These are phyloP conservation scores for Theobroma grandiflorum DNA, from an alignment of 441 rosid species.

Conservation along the genomic window DNA sequence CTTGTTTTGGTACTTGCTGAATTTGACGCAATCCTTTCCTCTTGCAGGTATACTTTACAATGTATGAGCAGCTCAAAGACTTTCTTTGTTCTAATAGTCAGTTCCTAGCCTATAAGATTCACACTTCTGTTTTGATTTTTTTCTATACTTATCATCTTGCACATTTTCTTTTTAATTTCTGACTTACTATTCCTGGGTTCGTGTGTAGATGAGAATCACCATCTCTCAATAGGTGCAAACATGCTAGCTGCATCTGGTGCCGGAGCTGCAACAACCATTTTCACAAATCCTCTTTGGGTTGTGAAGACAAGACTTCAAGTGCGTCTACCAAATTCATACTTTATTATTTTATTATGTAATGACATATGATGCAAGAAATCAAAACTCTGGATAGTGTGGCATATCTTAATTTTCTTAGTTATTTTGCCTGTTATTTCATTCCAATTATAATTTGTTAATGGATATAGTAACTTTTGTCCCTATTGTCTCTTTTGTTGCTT, in stretches of 20 bases:
- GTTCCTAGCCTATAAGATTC: conserved; percentile 27
- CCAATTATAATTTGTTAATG: background rate
- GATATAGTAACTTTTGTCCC: background rate
- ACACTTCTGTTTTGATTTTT: conserved; percentile 12
- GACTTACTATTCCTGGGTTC: conserved; percentile 15
- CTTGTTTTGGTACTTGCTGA: conserved; percentile 13
- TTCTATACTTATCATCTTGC: background rate
- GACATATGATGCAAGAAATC: conserved; percentile 4
- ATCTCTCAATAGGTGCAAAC: conserved; percentile 64
- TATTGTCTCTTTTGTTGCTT: conserved; percentile 4
- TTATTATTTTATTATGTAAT: background rate
- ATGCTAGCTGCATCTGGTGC: conserved; percentile 76
- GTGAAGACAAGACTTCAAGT: conserved; percentile 81
- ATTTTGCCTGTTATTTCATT: background rate
- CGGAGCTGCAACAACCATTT: conserved; percentile 70
- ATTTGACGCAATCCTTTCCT: conserved; percentile 19
- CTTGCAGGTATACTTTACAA: conserved; percentile 63
- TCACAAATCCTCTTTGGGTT: conserved; percentile 81
- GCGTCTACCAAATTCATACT: conserved; percentile 20
- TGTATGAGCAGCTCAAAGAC: conserved; percentile 68
- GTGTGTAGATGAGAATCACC: conserved; percentile 51
- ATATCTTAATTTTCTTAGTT: background rate
- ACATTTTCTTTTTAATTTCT: background rate
- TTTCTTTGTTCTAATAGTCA: conserved; percentile 49
- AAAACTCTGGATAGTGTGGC: background rate